These are phyloP conservation scores for Mycosphaerelloides madeirae DNA, from an alignment of 2,329 filamentous ascomycete genomes.

Conservation along the genomic window DNA sequence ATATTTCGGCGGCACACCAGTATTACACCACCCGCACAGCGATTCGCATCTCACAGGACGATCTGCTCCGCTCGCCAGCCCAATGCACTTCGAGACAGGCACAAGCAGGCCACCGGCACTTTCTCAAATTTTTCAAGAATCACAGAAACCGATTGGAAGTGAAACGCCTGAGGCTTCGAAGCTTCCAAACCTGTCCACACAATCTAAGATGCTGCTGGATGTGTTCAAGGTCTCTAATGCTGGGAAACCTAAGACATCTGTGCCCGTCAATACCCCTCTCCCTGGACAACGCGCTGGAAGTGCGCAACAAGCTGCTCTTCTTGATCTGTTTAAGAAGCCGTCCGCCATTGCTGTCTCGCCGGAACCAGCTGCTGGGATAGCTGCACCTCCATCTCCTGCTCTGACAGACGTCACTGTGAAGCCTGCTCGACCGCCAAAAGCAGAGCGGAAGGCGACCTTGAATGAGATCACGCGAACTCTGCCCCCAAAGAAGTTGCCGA, in stretches of 20 bases:
- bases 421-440: slow-evolving; percentile 6
- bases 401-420: slow-evolving; percentile 18
- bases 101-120: not conserved
- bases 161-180: slow-evolving; percentile 53
- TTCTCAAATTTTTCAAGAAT: not conserved
- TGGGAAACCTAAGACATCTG: slow-evolving; percentile 10
- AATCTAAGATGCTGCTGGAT: slow-evolving; percentile 55
- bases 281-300: slow-evolving; percentile 25
- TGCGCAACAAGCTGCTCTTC: slow-evolving; percentile 42
- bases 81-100: not conserved
- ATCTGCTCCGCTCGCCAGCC: slow-evolving; percentile 3
- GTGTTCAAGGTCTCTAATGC: slow-evolving; percentile 44
- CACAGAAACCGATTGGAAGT: slow-evolving; percentile 36
- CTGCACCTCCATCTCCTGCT: slow-evolving; percentile 16
- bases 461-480: slow-evolving; percentile 33
- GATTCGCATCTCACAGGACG: not conserved
- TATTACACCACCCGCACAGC: too few relatives aligned
- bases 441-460: slow-evolving; percentile 21
- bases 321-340: slow-evolving; percentile 42
- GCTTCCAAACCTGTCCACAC: slow-evolving; percentile 54
- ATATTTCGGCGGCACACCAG: too few relatives aligned
- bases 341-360: slow-evolving; percentile 14
- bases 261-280: slow-evolving; percentile 3
- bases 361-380: slow-evolving; percentile 2
- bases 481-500: slow-evolving; percentile 12